These are phyloP conservation scores for Pyracantha coccinea DNA, from an alignment of 331 rosid genomes.

Conservation along the genomic window DNA sequence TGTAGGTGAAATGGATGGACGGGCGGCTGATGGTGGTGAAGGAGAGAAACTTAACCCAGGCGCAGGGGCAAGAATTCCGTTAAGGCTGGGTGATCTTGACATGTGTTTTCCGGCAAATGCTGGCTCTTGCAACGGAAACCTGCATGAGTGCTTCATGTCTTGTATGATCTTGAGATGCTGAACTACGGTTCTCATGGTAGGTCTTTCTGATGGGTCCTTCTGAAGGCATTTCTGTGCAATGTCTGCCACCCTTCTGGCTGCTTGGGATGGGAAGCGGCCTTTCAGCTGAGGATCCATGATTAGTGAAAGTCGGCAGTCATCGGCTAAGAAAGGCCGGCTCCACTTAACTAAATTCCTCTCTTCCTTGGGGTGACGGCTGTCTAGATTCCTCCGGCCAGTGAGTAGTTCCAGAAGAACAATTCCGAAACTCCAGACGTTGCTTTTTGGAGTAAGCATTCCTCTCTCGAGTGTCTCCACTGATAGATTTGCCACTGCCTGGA, in stretches of 20 bases:
- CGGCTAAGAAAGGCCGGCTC: slow-evolving; percentile 87
- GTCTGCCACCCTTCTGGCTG: slow-evolving; percentile 78
- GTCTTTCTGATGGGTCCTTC: slow-evolving; percentile 88
- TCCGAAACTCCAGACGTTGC: slow-evolving; percentile 97
- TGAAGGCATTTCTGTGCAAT: slow-evolving; percentile 86
- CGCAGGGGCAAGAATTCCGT: slow-evolving; percentile 54
- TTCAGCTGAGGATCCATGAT: slow-evolving; percentile 91
- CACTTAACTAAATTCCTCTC: slow-evolving; percentile 90
- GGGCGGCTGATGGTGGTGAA: slow-evolving; percentile 56
- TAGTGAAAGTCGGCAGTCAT: slow-evolving; percentile 65
- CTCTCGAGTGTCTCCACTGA: slow-evolving; percentile 90
- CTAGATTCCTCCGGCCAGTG: slow-evolving; percentile 84
- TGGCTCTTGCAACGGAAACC: slow-evolving; percentile 89
- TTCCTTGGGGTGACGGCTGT: slow-evolving; percentile 83
- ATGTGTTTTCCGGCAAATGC: slow-evolving; percentile 52
- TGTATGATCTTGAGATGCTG: slow-evolving; percentile 67
- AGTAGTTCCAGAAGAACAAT: slow-evolving; percentile 82
- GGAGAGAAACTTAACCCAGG: slow-evolving; percentile 71
- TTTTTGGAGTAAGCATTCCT: slow-evolving; percentile 93
- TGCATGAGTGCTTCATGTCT: slow-evolving; percentile 64
- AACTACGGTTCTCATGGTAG: slow-evolving; percentile 86
- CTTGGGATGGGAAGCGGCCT: slow-evolving; percentile 81
- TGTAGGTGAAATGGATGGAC: slow-evolving; percentile 53
- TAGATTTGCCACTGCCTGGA: slow-evolving; percentile 85
- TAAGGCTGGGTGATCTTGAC: slow-evolving; percentile 89